A percentile compares a stretch with the other conserved stretches of the same genome.
These are phyloP conservation scores for Mucor indicus DNA, from an alignment of 371 early-diverging fungal genomes.

Conservation along the genomic window DNA sequence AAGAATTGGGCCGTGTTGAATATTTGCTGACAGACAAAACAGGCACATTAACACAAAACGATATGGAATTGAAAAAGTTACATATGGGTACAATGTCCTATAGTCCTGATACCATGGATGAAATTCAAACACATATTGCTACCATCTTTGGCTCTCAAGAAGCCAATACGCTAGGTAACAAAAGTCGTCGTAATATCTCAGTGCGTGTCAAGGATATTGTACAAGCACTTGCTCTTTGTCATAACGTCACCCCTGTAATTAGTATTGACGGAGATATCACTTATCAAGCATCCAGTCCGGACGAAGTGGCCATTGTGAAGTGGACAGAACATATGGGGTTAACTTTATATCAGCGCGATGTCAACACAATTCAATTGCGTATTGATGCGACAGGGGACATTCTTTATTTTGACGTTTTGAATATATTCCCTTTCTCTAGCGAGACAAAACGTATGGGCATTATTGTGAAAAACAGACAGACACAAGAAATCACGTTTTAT, in stretches of 20 bases:
- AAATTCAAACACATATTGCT: slow-evolving; percentile 67
- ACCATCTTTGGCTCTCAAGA: slow-evolving; percentile 50
- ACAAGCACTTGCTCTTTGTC: slow-evolving; percentile 87
- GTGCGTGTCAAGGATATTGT: slow-evolving; percentile 80
- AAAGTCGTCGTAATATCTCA: slow-evolving; percentile 67
- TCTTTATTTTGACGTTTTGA: slow-evolving; percentile 77
- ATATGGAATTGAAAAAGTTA: slow-evolving; percentile 97
- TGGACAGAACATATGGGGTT: slow-evolving; percentile 95
- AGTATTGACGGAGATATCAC: slow-evolving; percentile 52
- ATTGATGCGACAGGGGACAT: slow-evolving; percentile 44
- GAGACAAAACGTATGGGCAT: slow-evolving; percentile 99
- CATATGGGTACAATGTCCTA: slow-evolving; percentile 98
- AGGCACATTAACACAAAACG: slow-evolving; percentile 99
- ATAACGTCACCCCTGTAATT: slow-evolving; percentile 80
- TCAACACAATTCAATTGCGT: slow-evolving; percentile 69
- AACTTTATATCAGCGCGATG: slow-evolving; percentile 74
- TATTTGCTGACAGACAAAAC: slow-evolving; percentile 99
- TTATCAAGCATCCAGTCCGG: slow-evolving; percentile 99
- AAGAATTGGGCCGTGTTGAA: slow-evolving; percentile 97
- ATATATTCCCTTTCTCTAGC: slow-evolving; percentile 97
- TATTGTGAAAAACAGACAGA: slow-evolving; percentile 72
- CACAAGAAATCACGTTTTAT: slow-evolving; percentile 79
- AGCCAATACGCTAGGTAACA: background rate
- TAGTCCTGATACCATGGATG: slow-evolving; percentile 87
- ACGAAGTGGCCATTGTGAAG: slow-evolving; percentile 98